These are phyloP conservation scores for Debaryomyces coudertii DNA, from an alignment of 1,139 yeast species.

Conservation along the genomic window DNA sequence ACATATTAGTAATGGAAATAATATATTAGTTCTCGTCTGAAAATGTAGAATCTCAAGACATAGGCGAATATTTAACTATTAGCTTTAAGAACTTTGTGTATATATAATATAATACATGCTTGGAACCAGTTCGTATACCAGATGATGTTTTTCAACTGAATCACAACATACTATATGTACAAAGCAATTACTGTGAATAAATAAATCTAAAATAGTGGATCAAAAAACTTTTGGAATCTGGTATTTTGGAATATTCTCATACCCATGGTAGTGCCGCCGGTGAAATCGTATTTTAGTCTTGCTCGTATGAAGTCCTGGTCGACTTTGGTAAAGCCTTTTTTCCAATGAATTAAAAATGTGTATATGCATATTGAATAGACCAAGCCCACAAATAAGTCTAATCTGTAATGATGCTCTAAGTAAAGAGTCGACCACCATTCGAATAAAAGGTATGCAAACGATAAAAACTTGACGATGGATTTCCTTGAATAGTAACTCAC, in stretches of 20 bases:
- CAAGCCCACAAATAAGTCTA: conserved; percentile 21
- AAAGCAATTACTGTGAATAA: not conserved
- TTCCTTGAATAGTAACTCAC: conserved; percentile 19
- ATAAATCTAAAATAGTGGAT: conserved; percentile 15
- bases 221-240: conserved; percentile 17
- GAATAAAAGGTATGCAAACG: conserved; percentile 16
- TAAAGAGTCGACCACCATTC: conserved; percentile 25
- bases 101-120: conserved; percentile 5
- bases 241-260: conserved; percentile 21
- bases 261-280: conserved; percentile 17
- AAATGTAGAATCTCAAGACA: not conserved
- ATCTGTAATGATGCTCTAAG: conserved; percentile 22
- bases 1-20: not conserved
- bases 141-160: not conserved
- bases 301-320: conserved; percentile 17
- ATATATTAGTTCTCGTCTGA: not conserved
- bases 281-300: conserved; percentile 16
- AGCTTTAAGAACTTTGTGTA: not conserved
- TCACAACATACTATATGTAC: conserved; percentile 6
- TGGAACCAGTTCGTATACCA: not conserved
- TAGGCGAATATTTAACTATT: not conserved
- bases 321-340: conserved; percentile 15
- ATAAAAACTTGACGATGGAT: conserved; percentile 14
- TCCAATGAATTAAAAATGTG: conserved; percentile 16
- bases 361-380: conserved; percentile 18